Percentiles rank a stretch among this genome's conserved stretches.
These are phyloP conservation scores for Botrytis byssoidea DNA, from an alignment of 2,329 filamentous ascomycete species.

Conservation along the genomic window DNA sequence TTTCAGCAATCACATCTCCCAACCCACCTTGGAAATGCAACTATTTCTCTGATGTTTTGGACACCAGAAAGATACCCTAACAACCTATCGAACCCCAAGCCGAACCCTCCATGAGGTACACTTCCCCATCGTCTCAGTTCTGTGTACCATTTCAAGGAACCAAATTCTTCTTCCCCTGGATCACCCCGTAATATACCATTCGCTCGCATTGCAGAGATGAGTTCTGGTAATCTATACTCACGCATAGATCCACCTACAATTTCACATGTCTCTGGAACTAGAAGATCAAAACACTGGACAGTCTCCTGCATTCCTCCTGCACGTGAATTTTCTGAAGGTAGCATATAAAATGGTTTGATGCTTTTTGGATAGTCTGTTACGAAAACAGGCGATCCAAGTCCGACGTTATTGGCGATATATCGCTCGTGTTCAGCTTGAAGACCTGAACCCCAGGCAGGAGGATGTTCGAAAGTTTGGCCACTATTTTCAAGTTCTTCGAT, in stretches of 20 bases:
- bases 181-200: slow-evolving; percentile 49
- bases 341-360: slow-evolving; percentile 93
- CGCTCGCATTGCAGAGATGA: slow-evolving; percentile 59
- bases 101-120: slow-evolving; percentile 71
- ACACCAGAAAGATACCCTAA: slow-evolving; percentile 65
- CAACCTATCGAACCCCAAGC: slow-evolving; percentile 68
- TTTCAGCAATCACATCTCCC: slow-evolving; percentile 42
- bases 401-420: slow-evolving; percentile 69
- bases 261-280: slow-evolving; percentile 67
- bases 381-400: slow-evolving; percentile 66
- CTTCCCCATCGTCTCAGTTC: slow-evolving; percentile 69
- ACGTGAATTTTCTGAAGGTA: slow-evolving; percentile 46
- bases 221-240: slow-evolving; percentile 59
- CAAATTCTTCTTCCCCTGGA: slow-evolving; percentile 40
- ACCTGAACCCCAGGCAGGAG: slow-evolving; percentile 68
- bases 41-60: slow-evolving; percentile 64
- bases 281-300: slow-evolving; percentile 70
- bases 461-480: slow-evolving; percentile 60
- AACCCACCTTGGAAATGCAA: slow-evolving; percentile 63
- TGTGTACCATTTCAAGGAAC: slow-evolving; percentile 65
- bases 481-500: slow-evolving; percentile 65
- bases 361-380: slow-evolving; percentile 87
- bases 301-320: slow-evolving; percentile 42
- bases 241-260: slow-evolving; percentile 69
- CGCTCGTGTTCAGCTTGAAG: slow-evolving; percentile 92